Base-by-base conservation (phyloP, 2,329 filamentous ascomycete genomes). In the Sporothrix curviconia region DNA sequence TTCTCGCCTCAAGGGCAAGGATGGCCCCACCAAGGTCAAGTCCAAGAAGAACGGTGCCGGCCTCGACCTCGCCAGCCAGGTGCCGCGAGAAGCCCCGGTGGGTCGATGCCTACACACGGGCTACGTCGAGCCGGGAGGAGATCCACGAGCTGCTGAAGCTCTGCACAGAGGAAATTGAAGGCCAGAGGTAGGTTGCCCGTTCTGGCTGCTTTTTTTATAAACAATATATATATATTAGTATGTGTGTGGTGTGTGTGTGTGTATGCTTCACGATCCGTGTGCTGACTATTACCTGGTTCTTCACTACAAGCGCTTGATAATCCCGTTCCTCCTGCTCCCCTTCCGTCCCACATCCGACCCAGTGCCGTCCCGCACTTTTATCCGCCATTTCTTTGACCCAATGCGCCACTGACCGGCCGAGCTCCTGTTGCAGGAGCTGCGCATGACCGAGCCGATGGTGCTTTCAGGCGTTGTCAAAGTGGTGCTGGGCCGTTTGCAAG, bases 391-490 rank as follows among this genome's bases (percentile, higher is more conserved):
- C 74, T 99, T 96, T 76, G 88, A 87, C 68, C 78, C 83, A 70
- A 79, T 75, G 73, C 86, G 59, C 78, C 78, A 58, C 76, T 87
- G 36, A 80, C 77, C 47, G 91, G 91, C n/a, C 44, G 86, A 91
- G 61, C 74, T 76, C 47, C 78, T 99, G 68, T 76, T 81, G 60
- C 91, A 94, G 71, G 94, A 99, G 74, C 77, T 99, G 64, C 89
- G 92, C 62, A 85, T 99, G 76, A 90, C 89, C 25, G 92, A 96
- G 72, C 91, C 92, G 59, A 90, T 96, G 87, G 92, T 95, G 57
- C 82, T 99, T 55, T 92, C 91, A 63, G 94, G 92, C 66, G 91
- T 96, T 42, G 79, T 94, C 63, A 99, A 97, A 77, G 99, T 94
- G 94, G 97, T 92, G 72, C 99, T 94, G 94, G 92, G 90, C 70